phyloP scores from a whole-genome alignment of 495 filamentous ascomycete genomes.

The Rhizodiscina lignyota region DNA sequence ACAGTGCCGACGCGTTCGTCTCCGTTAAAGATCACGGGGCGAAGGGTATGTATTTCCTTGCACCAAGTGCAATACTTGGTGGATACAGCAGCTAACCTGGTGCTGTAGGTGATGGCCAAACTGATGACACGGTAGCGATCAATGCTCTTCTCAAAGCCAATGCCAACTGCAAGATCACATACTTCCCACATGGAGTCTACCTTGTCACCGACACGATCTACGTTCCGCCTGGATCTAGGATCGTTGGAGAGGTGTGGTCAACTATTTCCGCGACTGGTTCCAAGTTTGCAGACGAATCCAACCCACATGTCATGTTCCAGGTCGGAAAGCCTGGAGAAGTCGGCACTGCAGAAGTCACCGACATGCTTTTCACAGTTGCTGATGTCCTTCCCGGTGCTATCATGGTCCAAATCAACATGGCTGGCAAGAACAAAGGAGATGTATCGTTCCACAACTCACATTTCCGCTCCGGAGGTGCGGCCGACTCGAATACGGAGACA shows the following conservation, averaged over 20 bases:
- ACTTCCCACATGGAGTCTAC: conserved; percentile 2
- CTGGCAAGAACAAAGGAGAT: no score
- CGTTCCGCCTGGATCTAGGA: not conserved
- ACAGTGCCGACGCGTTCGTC: conserved; percentile 35
- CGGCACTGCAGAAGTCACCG: conserved; percentile 10
- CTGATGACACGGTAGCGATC: conserved; percentile 45
- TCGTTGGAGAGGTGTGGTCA: conserved; percentile 1
- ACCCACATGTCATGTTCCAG: conserved; percentile 1
- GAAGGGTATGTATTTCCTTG: no score
- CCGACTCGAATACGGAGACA: no score
- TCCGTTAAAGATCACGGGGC: conserved; percentile 38
- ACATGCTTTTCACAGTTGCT: conserved; percentile 33
- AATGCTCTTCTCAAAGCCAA: conserved; percentile 23
- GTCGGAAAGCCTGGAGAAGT: conserved; percentile 3
- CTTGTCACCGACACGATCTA: conserved; percentile 2
- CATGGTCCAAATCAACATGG: conserved; percentile 36
- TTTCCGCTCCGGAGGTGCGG: conserved; percentile 40
- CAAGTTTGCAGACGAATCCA: not conserved
- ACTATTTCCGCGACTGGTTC: not conserved
- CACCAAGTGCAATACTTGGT: no score
- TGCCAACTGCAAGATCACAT: conserved; percentile 18
- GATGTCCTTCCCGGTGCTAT: conserved; percentile 35
- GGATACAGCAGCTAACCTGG: not conserved
- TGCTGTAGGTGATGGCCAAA: conserved; percentile 51
- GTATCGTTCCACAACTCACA: conserved; percentile 40